A percentile compares a stretch with the other conserved stretches of the same genome.
These are phyloP conservation scores for Pinus tabuliformis DNA, from an alignment of 75 land plant genomes.

Conservation along the genomic window DNA sequence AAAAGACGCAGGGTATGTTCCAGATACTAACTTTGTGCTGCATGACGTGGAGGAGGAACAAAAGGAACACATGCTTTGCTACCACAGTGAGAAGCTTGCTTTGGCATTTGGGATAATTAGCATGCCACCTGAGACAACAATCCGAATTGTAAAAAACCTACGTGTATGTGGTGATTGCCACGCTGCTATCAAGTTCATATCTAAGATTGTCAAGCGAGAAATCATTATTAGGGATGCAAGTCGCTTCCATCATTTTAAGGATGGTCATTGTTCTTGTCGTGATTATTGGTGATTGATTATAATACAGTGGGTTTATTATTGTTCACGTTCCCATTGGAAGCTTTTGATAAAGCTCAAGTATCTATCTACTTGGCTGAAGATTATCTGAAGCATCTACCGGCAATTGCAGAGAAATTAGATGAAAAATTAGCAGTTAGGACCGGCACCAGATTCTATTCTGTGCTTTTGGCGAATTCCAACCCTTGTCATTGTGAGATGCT, in stretches of 20 bases:
- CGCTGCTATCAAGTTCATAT: slow-evolving; percentile 8
- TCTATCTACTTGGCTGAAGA: not conserved
- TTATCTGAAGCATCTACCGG: not conserved
- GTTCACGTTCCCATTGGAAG: not conserved
- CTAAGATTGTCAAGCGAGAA: slow-evolving; percentile 4
- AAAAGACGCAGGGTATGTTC: not conserved
- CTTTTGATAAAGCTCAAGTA: not conserved
- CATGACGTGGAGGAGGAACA: slow-evolving; percentile 5
- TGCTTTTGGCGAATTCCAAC: not conserved
- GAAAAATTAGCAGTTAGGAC: not conserved
- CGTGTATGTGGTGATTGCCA: slow-evolving; percentile 5
- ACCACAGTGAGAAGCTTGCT: slow-evolving; percentile 7
- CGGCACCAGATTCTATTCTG: not conserved
- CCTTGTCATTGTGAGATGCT: too few relatives aligned
- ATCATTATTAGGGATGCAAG: slow-evolving; percentile 6
- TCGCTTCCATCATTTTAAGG: slow-evolving; percentile 4
- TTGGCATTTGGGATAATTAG: slow-evolving; percentile 2
- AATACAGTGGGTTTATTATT: not conserved
- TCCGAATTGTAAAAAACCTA: not conserved
- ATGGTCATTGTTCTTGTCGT: slow-evolving; percentile 1
- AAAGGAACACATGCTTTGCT: not conserved
- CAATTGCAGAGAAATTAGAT: not conserved
- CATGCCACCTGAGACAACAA: not conserved
- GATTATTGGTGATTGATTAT: slow-evolving; percentile 2
- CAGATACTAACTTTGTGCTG: slow-evolving; percentile 3